A percentile compares a stretch with the other conserved stretches of the same genome.
Evolutionary conservation across 2,329 filamentous ascomycete species (phyloP).

Genomic region (Tothia fuscella): DNA sequence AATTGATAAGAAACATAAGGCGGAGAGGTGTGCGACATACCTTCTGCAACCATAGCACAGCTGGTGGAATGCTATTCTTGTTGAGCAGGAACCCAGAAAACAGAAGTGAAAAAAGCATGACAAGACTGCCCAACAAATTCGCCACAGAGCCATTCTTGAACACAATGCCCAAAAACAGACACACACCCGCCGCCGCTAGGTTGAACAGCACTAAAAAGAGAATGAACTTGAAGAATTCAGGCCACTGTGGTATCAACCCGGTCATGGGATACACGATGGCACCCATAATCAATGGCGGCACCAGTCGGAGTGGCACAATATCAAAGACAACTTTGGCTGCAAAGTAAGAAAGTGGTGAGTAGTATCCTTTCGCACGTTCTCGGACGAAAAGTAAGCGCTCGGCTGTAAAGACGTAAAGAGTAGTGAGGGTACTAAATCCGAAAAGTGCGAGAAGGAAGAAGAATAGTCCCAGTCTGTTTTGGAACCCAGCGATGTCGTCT

Average conservation of each 20-base stretch:
- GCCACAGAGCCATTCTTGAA: constrained; percentile 87
- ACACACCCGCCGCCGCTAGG: constrained; percentile 83
- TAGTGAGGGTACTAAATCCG: constrained; percentile 91
- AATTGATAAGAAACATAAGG: constrained; percentile 12
- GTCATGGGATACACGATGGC: constrained; percentile 98
- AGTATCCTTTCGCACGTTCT: constrained; percentile 94
- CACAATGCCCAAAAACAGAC: constrained; percentile 89
- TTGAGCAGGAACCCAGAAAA: constrained; percentile 93
- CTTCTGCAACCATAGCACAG: constrained; percentile 79
- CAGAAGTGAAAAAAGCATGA: constrained; percentile 93
- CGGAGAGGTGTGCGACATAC: constrained; percentile 32
- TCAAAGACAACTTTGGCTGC: constrained; percentile 96
- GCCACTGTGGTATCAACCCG: constrained; percentile 67
- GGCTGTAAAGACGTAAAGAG: constrained; percentile 81
- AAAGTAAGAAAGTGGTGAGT: constrained; percentile 88
- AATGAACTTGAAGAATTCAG: constrained; percentile 84
- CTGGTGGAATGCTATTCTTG: constrained; percentile 77
- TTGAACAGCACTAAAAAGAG: constrained; percentile 92
- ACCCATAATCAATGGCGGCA: constrained; percentile 90
- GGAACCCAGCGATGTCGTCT: constrained; percentile 93
- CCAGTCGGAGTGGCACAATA: constrained; percentile 83
- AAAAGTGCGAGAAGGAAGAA: constrained; percentile 95
- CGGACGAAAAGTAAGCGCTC: constrained; percentile 85
- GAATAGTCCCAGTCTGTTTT: constrained; percentile 92
- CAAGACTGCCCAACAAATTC: constrained; percentile 82